Evolutionary conservation across 2,329 filamentous ascomycete genomes (phyloP), one percentile per base, ranked within the genome.

Genomic region (Xylaria polymorpha): DNA sequence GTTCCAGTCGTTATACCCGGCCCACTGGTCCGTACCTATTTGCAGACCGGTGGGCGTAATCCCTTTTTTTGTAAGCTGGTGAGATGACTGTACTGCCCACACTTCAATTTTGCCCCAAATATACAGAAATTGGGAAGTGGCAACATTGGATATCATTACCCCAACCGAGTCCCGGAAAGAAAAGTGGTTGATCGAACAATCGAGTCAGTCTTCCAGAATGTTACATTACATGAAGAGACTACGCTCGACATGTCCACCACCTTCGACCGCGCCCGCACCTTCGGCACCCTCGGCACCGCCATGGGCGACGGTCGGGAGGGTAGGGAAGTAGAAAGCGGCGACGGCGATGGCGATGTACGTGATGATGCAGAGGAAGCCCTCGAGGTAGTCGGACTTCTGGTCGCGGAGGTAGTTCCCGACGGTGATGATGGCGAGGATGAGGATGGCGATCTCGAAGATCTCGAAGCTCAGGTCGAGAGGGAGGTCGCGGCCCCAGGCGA

Each of bases 381-480:
- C 94, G 4, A 98, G 86, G 77, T 97, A 98, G 77, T 97, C 97
- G 70, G 90, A 93, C 84, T 96, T 95, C 73, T 93, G 90, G 77
- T 98, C 94, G 59, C 94, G 86, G 64, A 98, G 82, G 81, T 97
- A 97, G 70, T 94, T 93, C 0, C 94, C 94, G 44, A 97, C 92
- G 0, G 94, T 93, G 50, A 98, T 84, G 74, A 97, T 95, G 35
- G 93, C 89, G 29, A 98, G 85, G 66, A 98, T 89, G 9, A 98
- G 84, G 71, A 97, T 86, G 66, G 92, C 87, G 22, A 97, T 87
- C 82, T 97, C 93, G 83, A 97, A 97, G 15, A 94, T 85, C 74
- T 96, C 92, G 78, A 97, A 97, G 77, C 94, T 91, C 61, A 97
- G 84, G 71, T 92, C 90, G 87, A 98, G 93, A 6, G 84, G 77